Base-by-base conservation (phyloP, 129 eudicot species). In the Flaveria linearis region DNA sequence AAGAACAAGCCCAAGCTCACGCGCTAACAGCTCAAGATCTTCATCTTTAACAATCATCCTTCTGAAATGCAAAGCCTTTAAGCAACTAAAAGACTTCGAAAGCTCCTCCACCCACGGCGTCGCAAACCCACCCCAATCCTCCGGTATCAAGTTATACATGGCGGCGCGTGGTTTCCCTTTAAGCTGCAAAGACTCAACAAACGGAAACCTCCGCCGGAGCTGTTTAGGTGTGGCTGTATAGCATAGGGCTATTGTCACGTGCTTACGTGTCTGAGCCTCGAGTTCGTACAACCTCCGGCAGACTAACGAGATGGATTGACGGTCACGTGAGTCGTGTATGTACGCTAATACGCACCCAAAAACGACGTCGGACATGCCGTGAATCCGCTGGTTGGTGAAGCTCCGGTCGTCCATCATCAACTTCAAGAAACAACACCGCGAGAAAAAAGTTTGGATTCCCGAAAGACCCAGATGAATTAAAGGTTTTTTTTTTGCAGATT, bases 161-260 rank as follows among this genome's bases (percentile, higher is more conserved):
- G 96, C 92, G 43, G 98, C 96, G 71, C 98, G 91, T 63, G 98
- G 98, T 84, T 92, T 88, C 5, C 96, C 98, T 74, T 92, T 92
- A 2, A 92, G 84, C 50, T 84, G 83, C 49, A 92, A 46, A 10
- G 96, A 86, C 69, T 89, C 96, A 0, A 92, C 78, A 67, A 71
- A 83, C 10, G 86, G 89, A 39, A 92, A 92, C 51, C 96, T 63
- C 46, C 68, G 71, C 15, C 64, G 43, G 7, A 92, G 65, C 64
- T 81, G 91, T 43, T 72, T 71, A 12, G 97, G 97, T 13, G 96
- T 88, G 16, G 89, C 39, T 0, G 95, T 75, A 73, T 92, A 92
- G 60, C 96, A 90, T 22, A 90, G 49, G 9, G 98, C 91, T 62
- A 92, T 89, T 6, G 97, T 92, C 42, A 92, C 88, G 86, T 92